Conservation (phyloP, 768 basidiomycete genomes). For the Collybia sp. region DNA sequence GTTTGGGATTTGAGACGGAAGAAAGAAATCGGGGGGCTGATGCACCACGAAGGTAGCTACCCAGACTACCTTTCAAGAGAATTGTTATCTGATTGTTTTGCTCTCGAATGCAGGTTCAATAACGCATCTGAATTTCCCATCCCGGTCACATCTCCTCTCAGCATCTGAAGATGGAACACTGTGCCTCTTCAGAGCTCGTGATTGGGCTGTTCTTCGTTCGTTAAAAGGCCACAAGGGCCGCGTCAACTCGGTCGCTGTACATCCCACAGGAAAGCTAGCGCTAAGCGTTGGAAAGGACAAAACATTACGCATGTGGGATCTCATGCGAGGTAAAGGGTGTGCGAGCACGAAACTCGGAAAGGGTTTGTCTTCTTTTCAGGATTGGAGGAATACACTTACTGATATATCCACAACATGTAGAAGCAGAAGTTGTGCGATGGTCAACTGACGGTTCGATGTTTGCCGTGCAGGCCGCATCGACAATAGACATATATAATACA, state of each 20-base stretch:
- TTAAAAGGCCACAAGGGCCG: slow-evolving; percentile 93
- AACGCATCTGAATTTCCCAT: slow-evolving; percentile 82
- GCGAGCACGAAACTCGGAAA: slow-evolving; percentile 88
- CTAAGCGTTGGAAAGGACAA: slow-evolving; percentile 88
- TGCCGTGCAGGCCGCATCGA: slow-evolving; percentile 70
- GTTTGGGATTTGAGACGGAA: slow-evolving; percentile 91
- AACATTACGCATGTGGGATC: slow-evolving; percentile 96
- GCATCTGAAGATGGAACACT: slow-evolving; percentile 92
- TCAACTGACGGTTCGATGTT: slow-evolving; percentile 74
- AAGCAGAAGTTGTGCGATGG: slow-evolving; percentile 93
- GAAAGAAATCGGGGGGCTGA: slow-evolving; percentile 92
- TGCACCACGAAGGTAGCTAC: slow-evolving; percentile 84
- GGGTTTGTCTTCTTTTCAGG: slow-evolving; percentile 40
- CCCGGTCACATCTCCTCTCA: slow-evolving; percentile 85
- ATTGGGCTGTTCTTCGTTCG: slow-evolving; percentile 86
- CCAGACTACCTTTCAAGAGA: background rate
- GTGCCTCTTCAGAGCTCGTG: slow-evolving; percentile 86
- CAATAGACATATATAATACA: slow-evolving; percentile 80
- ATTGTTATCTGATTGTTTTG: background rate
- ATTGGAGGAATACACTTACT: no score
- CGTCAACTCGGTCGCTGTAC: slow-evolving; percentile 86
- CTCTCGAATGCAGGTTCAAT: slow-evolving; percentile 66
- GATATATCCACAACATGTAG: slow-evolving; percentile 28
- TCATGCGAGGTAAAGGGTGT: slow-evolving; percentile 89
- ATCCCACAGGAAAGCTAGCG: slow-evolving; percentile 89